These are phyloP conservation scores for Dendrocalamus sinicus DNA, from an alignment of 176 grass and related monocot species.

Conservation along the genomic window DNA sequence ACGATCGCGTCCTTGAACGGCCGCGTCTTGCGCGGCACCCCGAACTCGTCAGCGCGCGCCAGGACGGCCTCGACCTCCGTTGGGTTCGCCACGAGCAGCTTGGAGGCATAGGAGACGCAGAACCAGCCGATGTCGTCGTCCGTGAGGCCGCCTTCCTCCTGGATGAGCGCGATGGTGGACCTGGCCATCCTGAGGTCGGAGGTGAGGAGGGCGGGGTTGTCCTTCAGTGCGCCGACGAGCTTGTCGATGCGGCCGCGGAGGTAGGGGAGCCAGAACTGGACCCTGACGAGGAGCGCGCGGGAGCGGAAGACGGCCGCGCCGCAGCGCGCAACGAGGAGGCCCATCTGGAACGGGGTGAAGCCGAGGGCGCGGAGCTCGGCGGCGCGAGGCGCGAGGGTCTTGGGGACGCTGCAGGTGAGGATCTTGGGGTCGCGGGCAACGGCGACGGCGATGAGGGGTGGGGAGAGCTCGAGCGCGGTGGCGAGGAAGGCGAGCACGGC, in stretches of 20 bases:
- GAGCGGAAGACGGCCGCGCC: constrained; percentile 41
- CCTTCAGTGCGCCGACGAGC: constrained; percentile 48
- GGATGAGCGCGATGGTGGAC: constrained; percentile 47
- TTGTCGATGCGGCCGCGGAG: constrained; percentile 26
- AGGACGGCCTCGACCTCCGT: constrained; percentile 22
- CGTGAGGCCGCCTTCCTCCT: constrained; percentile 40
- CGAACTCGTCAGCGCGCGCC: constrained; percentile 38
- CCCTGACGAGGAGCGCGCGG: not conserved
- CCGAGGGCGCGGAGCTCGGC: constrained; percentile 38
- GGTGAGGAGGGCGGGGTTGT: constrained; percentile 26
- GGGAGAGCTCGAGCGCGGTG: constrained; percentile 34
- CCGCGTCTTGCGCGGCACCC: constrained; percentile 34
- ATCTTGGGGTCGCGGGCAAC: constrained; percentile 33
- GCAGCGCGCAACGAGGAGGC: constrained; percentile 31
- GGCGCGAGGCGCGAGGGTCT: constrained; percentile 47
- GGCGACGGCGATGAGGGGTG: constrained; percentile 29
- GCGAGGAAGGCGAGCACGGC: constrained; percentile 52
- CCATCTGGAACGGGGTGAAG: constrained; percentile 40
- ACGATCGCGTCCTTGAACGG: constrained; percentile 46
- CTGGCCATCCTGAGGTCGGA: constrained; percentile 25
- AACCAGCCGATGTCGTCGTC: constrained; percentile 42
- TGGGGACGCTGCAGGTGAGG: constrained; percentile 45
- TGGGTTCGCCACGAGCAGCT: constrained; percentile 40
- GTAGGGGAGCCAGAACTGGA: constrained; percentile 42
- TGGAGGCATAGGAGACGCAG: constrained; percentile 32